Evolutionary conservation across 805 yeast genomes (phyloP).

Genomic region (Torulaspora microellipsoides): DNA sequence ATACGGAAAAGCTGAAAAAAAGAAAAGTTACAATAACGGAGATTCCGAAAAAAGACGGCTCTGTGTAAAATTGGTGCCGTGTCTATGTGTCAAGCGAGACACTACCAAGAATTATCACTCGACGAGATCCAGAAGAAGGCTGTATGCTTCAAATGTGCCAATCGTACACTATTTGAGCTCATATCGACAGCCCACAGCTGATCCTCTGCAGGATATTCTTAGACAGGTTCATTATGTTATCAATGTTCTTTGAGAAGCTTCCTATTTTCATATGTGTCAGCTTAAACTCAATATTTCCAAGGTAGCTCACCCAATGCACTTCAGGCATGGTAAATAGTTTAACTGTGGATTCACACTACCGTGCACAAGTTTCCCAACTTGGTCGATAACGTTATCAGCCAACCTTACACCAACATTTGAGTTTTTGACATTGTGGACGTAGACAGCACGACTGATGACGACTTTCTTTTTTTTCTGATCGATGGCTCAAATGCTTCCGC

Average conservation of each 20-base stretch:
- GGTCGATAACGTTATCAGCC: constrained; percentile 69
- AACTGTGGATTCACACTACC: neutral
- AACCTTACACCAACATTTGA: constrained; percentile 47
- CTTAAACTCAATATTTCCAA: neutral
- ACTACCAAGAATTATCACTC: neutral
- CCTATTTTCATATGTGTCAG: neutral
- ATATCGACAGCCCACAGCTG: neutral
- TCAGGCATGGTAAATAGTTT: too few species aligned
- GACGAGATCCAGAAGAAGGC: neutral
- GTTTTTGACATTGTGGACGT: constrained; percentile 55
- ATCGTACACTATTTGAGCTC: neutral
- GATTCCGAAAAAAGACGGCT: neutral
- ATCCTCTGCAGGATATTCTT: too few species aligned
- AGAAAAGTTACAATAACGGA: neutral
- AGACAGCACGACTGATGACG: constrained; percentile 70
- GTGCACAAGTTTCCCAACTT: neutral
- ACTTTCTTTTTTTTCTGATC: constrained; percentile 48
- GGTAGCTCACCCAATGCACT: neutral
- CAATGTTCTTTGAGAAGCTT: too few species aligned
- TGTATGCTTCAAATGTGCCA: neutral
- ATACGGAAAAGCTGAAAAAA: neutral
- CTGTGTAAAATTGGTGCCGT: neutral
- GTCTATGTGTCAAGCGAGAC: neutral
- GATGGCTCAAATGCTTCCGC: constrained; percentile 42
- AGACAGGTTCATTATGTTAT: neutral